Evolutionary conservation across 2,329 filamentous ascomycete genomes (phyloP), one percentile per base, ranked within the genome.

Genomic region (Claviceps africana): DNA sequence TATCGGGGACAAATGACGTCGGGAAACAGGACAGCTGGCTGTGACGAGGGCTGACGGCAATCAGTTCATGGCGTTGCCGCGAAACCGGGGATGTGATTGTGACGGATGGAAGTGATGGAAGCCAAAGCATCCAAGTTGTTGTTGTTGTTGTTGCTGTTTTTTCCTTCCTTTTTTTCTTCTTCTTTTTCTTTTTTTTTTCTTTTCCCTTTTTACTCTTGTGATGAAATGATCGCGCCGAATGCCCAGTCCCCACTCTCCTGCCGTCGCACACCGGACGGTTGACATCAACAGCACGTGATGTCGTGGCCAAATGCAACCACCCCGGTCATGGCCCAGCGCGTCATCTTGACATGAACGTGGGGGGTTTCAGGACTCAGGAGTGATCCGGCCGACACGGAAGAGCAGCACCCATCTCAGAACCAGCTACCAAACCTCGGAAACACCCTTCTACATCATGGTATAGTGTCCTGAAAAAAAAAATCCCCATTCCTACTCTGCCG

Each of bases 251-350:
- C 40, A 43, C 40, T 25, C 21, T 22, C 22, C 8, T 17, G n/a
- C 5, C 21, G 15, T 25, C 10, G 2, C 2, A 43, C 11, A 15
- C 11, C 22, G 4, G 11, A 13, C n/a, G 19, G 11, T 47, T 21
- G 46, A n/a, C 15, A 10, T 2, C 7, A 44, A 15, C 22, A 40
- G 21, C 53, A 54, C 53, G 53, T 54, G 53, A 54, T 51, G 40
- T 48, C 49, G 52, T 42, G 33, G 2, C 33, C 13, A 15, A 37
- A 37, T 17, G 10, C 13, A 11, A 37, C 33, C 33, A 37, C 33
- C 33, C 33, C 13, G 4, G 13, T 37, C 33, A 37, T 37, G 33
- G 33, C 31, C 9, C 33, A 37, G 15, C 33, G 33, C 33, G 33
- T 37, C 33, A 7, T 7, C 33, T 17, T 15, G 33, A 37, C 3